phyloP scores from a whole-genome alignment of 306 rosid species.

The Cucumis cinereus region DNA sequence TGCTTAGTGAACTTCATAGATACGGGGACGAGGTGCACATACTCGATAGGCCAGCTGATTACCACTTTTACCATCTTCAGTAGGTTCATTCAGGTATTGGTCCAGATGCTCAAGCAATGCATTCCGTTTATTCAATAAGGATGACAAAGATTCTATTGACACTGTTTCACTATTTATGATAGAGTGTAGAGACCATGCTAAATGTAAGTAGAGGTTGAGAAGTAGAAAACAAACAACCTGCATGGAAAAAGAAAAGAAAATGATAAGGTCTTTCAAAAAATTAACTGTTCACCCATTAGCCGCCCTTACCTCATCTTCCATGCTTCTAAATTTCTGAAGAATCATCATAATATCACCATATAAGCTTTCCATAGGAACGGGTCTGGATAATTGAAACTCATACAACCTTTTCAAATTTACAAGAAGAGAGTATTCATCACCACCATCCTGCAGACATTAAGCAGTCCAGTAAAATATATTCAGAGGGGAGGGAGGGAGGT shows the following conservation, averaged over 20 bases:
- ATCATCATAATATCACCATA: constrained; percentile 54
- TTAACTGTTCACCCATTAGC: neutral
- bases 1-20: constrained; percentile 6
- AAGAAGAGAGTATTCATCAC: constrained; percentile 90
- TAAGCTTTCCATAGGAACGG: constrained; percentile 44
- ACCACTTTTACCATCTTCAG: constrained; percentile 33
- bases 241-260: constrained; percentile 17
- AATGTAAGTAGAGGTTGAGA: constrained; percentile 55
- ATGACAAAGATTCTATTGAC: constrained; percentile 45
- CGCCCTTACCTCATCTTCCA: constrained; percentile 65
- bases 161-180: constrained; percentile 35
- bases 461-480: constrained; percentile 16
- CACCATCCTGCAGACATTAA: constrained; percentile 67
- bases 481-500: neutral
- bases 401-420: constrained; percentile 87
- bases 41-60: constrained; percentile 75
- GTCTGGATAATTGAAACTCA: constrained; percentile 68
- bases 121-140: constrained; percentile 47
- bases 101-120: constrained; percentile 55
- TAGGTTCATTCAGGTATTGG: constrained; percentile 40
- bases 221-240: constrained; percentile 85
- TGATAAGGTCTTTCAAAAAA: neutral
- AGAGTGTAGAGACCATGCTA: constrained; percentile 61
- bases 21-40: constrained; percentile 14
- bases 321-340: constrained; percentile 46